phyloP scores from a whole-genome alignment of 2,329 filamentous ascomycete species.

The Fusarium sp. region DNA sequence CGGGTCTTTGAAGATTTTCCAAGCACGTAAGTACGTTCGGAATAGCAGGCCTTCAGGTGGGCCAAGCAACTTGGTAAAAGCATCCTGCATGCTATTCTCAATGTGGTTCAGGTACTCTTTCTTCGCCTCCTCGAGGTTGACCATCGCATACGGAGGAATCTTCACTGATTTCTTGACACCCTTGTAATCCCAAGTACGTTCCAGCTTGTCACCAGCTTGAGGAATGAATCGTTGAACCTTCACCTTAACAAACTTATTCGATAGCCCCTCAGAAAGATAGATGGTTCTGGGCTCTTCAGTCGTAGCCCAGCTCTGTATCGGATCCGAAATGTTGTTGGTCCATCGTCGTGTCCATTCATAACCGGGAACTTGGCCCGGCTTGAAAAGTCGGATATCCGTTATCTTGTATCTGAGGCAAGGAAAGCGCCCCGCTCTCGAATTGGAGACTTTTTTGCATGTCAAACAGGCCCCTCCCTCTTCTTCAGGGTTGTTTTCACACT shows the following conservation, averaged over 20 bases:
- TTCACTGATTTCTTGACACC: conserved; percentile 58
- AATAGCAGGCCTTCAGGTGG: conserved; percentile 53
- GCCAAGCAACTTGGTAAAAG: conserved; percentile 54
- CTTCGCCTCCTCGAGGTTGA: conserved; percentile 63
- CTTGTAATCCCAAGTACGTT: conserved; percentile 62
- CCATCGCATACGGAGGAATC: conserved; percentile 66
- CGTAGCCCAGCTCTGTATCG: conserved; percentile 66
- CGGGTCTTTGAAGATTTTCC: conserved; percentile 48
- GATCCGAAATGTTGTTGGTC: conserved; percentile 64
- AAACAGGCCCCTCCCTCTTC: conserved; percentile 60
- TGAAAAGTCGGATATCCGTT: conserved; percentile 66
- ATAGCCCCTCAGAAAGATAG: conserved; percentile 64
- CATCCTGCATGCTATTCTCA: conserved; percentile 56
- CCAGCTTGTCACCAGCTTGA: conserved; percentile 63
- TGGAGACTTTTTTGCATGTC: conserved; percentile 63
- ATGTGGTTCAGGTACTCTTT: conserved; percentile 62
- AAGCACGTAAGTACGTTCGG: conserved; percentile 60
- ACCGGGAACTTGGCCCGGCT: conserved; percentile 66
- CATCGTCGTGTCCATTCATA: conserved; percentile 69
- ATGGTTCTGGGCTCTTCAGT: conserved; percentile 61
- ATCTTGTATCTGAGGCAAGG: conserved; percentile 71
- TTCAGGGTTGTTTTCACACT: conserved; percentile 64
- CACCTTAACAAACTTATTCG: conserved; percentile 57
- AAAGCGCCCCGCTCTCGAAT: conserved; percentile 62
- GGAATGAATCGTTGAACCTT: conserved; percentile 65